phyloP scores from a whole-genome alignment of 495 filamentous ascomycete species.

The Penicillium robsamsonii region DNA sequence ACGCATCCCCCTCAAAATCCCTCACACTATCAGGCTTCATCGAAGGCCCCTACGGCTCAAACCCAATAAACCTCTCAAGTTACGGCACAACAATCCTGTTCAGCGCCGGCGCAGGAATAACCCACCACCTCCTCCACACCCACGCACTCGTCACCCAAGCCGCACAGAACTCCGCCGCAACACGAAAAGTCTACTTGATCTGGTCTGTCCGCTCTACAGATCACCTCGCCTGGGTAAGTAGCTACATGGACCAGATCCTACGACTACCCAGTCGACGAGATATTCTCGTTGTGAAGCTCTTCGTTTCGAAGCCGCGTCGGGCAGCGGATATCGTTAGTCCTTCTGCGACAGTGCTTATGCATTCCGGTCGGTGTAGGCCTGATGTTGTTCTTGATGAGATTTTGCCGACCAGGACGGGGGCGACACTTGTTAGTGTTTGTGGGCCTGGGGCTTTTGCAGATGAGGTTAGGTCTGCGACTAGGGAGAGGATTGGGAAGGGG shows the following conservation, averaged over 20 bases:
- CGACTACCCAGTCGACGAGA: conserved; percentile 79
- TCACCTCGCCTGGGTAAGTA: conserved; percentile 86
- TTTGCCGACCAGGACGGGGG: conserved; percentile 72
- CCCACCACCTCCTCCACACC: conserved; percentile 78
- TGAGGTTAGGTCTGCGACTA: conserved; percentile 72
- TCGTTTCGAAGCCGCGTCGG: conserved; percentile 73
- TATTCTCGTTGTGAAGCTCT: conserved; percentile 79
- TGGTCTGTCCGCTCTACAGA: conserved; percentile 91
- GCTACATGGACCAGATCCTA: conserved; percentile 95
- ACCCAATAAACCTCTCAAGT: conserved; percentile 60
- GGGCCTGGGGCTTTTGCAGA: conserved; percentile 88
- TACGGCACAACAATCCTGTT: conserved; percentile 87
- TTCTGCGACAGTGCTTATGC: conserved; percentile 85
- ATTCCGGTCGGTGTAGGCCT: conserved; percentile 63
- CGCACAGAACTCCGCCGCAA: conserved; percentile 67
- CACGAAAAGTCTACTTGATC: conserved; percentile 74
- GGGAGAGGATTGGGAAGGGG: conserved; percentile 61
- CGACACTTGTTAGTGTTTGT: conserved; percentile 83
- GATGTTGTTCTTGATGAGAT: conserved; percentile 70
- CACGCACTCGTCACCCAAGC: conserved; percentile 71
- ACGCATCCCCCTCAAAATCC: conserved; percentile 54
- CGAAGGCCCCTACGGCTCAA: conserved; percentile 81
- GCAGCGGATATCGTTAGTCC: conserved; percentile 70
- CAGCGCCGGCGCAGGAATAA: conserved; percentile 85
- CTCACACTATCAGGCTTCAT: conserved; percentile 62